Evolutionary conservation across 352 stramenopile species (phyloP), one percentile per base, ranked within the genome.

Genomic region (Globisporangium cystogenes): DNA sequence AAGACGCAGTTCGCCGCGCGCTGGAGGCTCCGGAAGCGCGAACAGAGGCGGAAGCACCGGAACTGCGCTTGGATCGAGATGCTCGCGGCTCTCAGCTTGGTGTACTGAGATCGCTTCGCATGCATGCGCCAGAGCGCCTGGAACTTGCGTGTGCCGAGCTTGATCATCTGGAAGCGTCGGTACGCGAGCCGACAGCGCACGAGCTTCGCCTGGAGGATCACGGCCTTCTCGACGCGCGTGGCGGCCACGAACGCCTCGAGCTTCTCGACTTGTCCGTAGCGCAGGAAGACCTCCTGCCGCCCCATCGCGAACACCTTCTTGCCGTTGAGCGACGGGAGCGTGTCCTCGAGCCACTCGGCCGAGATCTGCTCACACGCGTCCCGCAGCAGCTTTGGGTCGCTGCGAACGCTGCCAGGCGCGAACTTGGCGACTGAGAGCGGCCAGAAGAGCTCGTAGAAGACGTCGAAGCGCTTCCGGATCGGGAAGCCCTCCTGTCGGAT

Each of bases 401-500:
- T 62, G 36, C 63, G 59, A 0, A 76, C 59, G 4, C 27, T n/a
- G 5, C 3, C 29, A 33, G 39, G 26, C 27, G 54, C 59, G 0
- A 66, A 60, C n/a, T n/a, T n/a, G n/a, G n/a, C 0, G 52, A 39
- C 21, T 62, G 52, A 61, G 2, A 90, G 62, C 8, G 69, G 61
- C 74, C 80, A 83, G 23, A 90, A 93, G 12, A 76, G 65, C 27
- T 90, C 70, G 47, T 82, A 90, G 53, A 93, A 90, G 6, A 86
- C 59, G 11, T 83, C 69, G 48, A 86, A 90, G 10, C 71, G 70
- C 36, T 89, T 88, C 8, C 87, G 83, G 47, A 93, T 92, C 4
- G 90, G 90, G 33, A 96, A 98, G 0, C 87, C 91, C 62, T 95
- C 86, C 59, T 96, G 84, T 10, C 86, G 87, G 50, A 98, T 93